phyloP scores from a whole-genome alignment of 352 stramenopile genomes.

The Albugo candida region DNA sequence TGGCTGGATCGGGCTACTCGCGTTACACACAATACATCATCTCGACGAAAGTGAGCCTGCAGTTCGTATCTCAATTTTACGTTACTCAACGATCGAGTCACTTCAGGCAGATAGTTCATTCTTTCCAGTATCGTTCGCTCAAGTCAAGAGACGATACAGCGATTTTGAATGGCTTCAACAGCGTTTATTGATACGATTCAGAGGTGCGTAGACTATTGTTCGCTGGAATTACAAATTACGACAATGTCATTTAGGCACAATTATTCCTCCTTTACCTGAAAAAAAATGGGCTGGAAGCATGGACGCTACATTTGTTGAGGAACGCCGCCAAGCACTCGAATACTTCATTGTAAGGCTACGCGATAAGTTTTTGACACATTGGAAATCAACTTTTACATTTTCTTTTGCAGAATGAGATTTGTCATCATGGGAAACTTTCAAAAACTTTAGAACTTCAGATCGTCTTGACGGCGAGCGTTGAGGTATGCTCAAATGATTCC shows the following conservation, averaged over 20 bases:
- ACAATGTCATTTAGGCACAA: conserved; percentile 28
- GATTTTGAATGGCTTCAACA: conserved; percentile 83
- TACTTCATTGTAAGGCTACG: conserved; percentile 55
- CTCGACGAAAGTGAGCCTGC: conserved; percentile 41
- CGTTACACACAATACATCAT: conserved; percentile 80
- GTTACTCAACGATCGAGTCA: not conserved
- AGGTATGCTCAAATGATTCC: conserved; percentile 17
- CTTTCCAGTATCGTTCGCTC: conserved; percentile 40
- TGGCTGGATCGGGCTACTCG: conserved; percentile 62
- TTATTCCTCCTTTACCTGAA: conserved; percentile 75
- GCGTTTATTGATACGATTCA: conserved; percentile 53
- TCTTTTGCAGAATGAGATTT: conserved; percentile 59
- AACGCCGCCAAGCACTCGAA: conserved; percentile 66
- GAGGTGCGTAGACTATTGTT: conserved; percentile 16
- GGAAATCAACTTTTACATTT: not conserved
- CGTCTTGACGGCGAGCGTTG: conserved; percentile 54
- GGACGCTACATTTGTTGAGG: conserved; percentile 79
- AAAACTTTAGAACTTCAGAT: conserved; percentile 71
- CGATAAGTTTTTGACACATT: not conserved
- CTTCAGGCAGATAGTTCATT: conserved; percentile 35
- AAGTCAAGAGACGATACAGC: conserved; percentile 76
- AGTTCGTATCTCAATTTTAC: not conserved
- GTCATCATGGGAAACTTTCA: conserved; percentile 62
- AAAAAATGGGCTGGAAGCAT: conserved; percentile 80
- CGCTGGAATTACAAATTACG: not conserved